Evolutionary conservation across 2,329 filamentous ascomycete species (phyloP).

Genomic region (Pseudocercospora eumusae): DNA sequence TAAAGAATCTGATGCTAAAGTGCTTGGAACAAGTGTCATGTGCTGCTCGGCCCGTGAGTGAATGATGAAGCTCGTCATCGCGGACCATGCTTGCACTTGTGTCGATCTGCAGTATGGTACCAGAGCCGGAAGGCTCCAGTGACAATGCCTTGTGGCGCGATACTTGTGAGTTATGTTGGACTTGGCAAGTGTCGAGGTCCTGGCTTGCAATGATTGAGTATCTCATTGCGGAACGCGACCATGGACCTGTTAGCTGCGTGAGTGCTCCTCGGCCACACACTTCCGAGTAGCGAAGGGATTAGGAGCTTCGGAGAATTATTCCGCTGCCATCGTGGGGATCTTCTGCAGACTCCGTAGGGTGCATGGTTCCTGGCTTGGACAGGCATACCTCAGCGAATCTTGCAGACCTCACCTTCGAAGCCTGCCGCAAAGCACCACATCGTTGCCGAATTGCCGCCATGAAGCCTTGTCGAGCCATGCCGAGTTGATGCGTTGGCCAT

Average conservation of each 20-base stretch:
- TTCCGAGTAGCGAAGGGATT: background rate
- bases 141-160: background rate
- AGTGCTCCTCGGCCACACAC: background rate
- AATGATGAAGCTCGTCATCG: too few relatives aligned
- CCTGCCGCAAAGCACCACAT: constrained; percentile 77
- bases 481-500: constrained; percentile 57
- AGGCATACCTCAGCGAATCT: constrained; percentile 7
- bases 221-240: background rate
- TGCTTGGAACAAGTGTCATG: too few relatives aligned
- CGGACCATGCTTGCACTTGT: too few relatives aligned
- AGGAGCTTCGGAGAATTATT: background rate
- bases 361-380: constrained; percentile 3
- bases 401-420: constrained; percentile 37
- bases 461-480: constrained; percentile 66
- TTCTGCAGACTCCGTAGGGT: background rate
- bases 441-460: constrained; percentile 79
- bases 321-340: constrained; percentile 6
- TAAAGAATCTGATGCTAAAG: too few relatives aligned
- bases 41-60: too few relatives aligned
- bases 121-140: background rate
- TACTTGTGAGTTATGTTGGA: background rate
- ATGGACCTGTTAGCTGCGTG: background rate
- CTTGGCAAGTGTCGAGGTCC: background rate
- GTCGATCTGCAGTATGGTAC: too few relatives aligned
- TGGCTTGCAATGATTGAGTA: background rate